These are phyloP conservation scores for Leonotis leonurus DNA, from an alignment of 257 asterid species.

Conservation along the genomic window DNA sequence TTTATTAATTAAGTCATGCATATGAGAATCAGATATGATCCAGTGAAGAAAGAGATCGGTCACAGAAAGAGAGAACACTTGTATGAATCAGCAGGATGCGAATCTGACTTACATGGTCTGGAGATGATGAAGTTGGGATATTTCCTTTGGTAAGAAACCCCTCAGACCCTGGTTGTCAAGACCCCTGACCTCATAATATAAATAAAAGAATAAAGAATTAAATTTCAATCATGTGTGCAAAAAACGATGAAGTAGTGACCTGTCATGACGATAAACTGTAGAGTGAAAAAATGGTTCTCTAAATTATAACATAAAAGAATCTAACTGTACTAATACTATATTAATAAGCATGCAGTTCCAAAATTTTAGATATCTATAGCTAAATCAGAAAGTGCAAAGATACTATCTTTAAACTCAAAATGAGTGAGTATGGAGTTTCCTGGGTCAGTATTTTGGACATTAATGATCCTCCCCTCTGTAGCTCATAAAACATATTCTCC, in stretches of 20 bases:
- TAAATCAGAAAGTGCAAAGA: neutral
- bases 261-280: neutral
- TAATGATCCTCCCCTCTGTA: neutral
- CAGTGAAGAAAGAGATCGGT: neutral
- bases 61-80: neutral
- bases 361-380: neutral
- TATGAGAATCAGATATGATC: neutral
- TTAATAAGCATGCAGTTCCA: neutral
- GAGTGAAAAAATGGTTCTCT: neutral
- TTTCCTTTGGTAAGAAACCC: constrained; percentile 70
- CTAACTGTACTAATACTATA: neutral
- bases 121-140: constrained; percentile 73
- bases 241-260: neutral
- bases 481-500: neutral
- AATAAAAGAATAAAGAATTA: constrained; percentile 3
- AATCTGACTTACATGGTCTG: constrained; percentile 85
- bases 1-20: neutral
- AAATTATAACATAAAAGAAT: neutral
- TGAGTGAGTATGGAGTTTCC: neutral
- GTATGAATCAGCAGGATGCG: neutral
- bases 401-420: neutral
- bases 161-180: constrained; percentile 93
- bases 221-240: neutral
- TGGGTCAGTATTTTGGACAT: neutral
- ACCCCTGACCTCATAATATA: constrained; percentile 50